Base-by-base conservation (phyloP, 371 early-diverging fungal genomes). In the Rhizopus stolonifer region DNA sequence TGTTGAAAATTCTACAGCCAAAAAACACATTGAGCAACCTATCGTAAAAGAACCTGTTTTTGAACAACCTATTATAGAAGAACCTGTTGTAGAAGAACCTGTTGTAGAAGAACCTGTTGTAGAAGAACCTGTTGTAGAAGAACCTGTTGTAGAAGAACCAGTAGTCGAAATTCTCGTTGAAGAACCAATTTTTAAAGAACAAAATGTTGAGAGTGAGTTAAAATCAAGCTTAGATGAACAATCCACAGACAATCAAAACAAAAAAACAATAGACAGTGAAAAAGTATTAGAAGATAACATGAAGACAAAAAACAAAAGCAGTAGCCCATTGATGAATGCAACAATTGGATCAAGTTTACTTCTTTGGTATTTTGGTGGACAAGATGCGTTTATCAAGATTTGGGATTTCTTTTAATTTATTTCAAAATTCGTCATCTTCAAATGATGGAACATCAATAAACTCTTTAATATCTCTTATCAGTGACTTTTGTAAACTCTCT, bases 401-500 rank as follows among this genome's bases (percentile, higher is more conserved):
- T 55, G 61, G 50, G 21, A 65, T 18, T 65, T 52, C 29, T 47
- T 61, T 36, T 31, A 46, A 38, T 36, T 44, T 36, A 8, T 38
- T 38, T 58, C 34, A 17, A 52, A 36, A 14, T 52, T 32, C 60
- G 29, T 48, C 48, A 17, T 60, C 65, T 34, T 48, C 49, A 36
- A 48, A 18, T 2, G 38, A 34, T 21, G 58, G 64, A 19, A 58
- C 33, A 60, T 74, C 68, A 33, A 73, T 61, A 47, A 77, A 77
- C 23, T 71, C 74, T 52, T 68, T 58, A 24, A 77, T 64, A 55
- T 77, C 78, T 43, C 67, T 54, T 38, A 66, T 48, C 10, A 77
- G 48, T 18, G 65, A 55, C 36, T 68, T 67, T 15, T 53, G 36
- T 29, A 68, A 52, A 11, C 54, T 57, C 19, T 56, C 54, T 52